Base-by-base conservation (phyloP, 2,329 filamentous ascomycete species). In the Lecanicillium sp. region DNA sequence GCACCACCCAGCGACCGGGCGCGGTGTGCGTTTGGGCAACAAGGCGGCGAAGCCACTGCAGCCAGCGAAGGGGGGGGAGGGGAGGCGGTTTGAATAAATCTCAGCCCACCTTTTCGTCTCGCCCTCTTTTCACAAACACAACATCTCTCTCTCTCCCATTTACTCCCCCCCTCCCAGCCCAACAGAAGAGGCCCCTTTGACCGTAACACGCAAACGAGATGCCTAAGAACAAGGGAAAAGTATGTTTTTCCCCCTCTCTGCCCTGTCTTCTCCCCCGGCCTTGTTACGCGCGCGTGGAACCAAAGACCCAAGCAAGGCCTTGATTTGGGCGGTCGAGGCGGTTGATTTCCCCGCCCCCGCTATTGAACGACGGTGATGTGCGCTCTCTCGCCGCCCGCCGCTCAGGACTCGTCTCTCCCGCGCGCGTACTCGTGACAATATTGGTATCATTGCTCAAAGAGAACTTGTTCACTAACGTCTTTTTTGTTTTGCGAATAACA, bases 141-240 rank as follows among this genome's bases (percentile, higher is more conserved):
- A 40, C 30, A 40, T 42, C 40, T 39, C 36, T n/a, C n/a, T n/a
- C 37, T 35, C 38, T 17, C 36, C 49, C 49, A 46, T 48, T 44
- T 39, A 43, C 18, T 6, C 22, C 19, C 17, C 17, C 17, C 17
- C 17, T 33, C 15, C 8, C 30, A 5, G 14, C 30, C 30, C 30
- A 33, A 15, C 30, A 15, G 29, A 5, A 37, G 14, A 25, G 25
- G 29, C 19, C 19, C 17, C 18, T 28, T n/a, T n/a, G n/a, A 37
- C 27, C 25, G 22, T 34, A 22, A 20, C 33, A 29, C 30, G 39
- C 34, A 36, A 25, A 43, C 36, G 81, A 68, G 46, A 96, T 96
- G 89, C 89, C 89, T 60, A 96, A 96, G 87, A 96, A 96, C 68
- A 96, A 96, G 82, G 89, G 89, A 89, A 96, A 95, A 73, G 88